Conservation (phyloP, 257 asterid genomes). For the Solanum neorickii region DNA sequence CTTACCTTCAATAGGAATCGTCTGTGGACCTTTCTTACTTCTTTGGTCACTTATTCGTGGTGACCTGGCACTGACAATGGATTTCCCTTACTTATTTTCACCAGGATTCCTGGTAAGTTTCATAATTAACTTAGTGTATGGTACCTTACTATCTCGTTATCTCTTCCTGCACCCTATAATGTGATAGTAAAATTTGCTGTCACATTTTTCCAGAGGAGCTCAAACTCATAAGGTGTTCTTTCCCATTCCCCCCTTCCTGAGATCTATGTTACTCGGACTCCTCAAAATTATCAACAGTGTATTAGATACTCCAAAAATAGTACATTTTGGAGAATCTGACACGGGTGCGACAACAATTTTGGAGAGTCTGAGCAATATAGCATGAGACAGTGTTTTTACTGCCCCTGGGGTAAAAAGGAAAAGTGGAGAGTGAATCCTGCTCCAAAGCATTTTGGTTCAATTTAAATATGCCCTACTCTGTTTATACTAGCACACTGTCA, state of each 20-base stretch:
- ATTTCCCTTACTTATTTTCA: conserved; percentile 55
- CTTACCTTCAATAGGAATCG: conserved; percentile 32
- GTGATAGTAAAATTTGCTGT: neutral
- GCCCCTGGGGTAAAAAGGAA: neutral
- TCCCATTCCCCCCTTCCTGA: neutral
- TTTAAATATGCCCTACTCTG: neutral
- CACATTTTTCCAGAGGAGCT: neutral
- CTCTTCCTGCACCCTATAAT: neutral
- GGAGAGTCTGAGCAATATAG: neutral
- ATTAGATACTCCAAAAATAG: neutral
- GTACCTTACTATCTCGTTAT: neutral
- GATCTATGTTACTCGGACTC: neutral
- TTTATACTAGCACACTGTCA: neutral
- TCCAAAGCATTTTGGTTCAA: neutral
- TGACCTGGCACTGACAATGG: conserved; percentile 66
- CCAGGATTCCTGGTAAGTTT: conserved; percentile 81
- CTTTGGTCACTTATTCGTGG: conserved; percentile 76
- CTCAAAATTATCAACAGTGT: neutral
- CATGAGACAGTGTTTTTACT: neutral
- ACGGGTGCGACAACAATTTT: neutral
- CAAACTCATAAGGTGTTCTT: neutral
- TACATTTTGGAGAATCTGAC: neutral
- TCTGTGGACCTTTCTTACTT: conserved; percentile 53
- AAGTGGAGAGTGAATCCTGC: neutral
- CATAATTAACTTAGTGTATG: neutral